Base-by-base conservation (phyloP, 257 asterid genomes). In the Lavandula angustifolia region DNA sequence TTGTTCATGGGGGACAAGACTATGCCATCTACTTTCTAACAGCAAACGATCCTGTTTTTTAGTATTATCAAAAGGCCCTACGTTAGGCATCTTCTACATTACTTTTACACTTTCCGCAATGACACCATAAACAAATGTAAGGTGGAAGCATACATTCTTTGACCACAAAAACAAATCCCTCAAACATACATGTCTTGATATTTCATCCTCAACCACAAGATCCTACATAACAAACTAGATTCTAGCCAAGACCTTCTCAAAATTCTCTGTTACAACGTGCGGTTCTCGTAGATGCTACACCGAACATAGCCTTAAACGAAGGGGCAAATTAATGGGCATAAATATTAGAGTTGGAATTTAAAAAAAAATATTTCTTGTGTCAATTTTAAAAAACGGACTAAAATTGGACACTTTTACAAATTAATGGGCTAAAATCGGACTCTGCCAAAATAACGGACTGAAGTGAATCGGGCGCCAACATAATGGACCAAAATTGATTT, bases 171-270 rank as follows among this genome's bases (percentile, higher is more conserved):
- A 40, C 7, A 3, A 18, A 67, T 46, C 17, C 16, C 42, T 5
- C 9, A 44, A 32, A 59, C n/a, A 22, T 22, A 22, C 27, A 22
- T 0, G 27, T 22, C 27, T 22, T 22, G 27, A 22, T 22, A 22
- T 22, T 22, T 49, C 62, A 50, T 68, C 54, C 52, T 50, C 68
- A 68, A 58, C 53, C 64, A 42, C 17, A 55, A 3, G 16, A 37
- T 14, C 64, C 53, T 9, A 35, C 37, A 40, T 5, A 12, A 10
- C 35, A 32, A 31, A 18, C n/a, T 1, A 5, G 8, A 32, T 16
- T 48, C 17, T 47, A 5, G 27, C 8, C 18, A 44, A 13, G 12
- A 12, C 6, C 9, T 7, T 3, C 1, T 29, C 58, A n/a, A 54
- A 29, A 31, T 7, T 54, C 60, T 12, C 41, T 31, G 5, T 6